Evolutionary conservation across 2,329 filamentous ascomycete genomes (phyloP), one percentile per base, ranked within the genome.

Genomic region (Scedosporium minutisporum): DNA sequence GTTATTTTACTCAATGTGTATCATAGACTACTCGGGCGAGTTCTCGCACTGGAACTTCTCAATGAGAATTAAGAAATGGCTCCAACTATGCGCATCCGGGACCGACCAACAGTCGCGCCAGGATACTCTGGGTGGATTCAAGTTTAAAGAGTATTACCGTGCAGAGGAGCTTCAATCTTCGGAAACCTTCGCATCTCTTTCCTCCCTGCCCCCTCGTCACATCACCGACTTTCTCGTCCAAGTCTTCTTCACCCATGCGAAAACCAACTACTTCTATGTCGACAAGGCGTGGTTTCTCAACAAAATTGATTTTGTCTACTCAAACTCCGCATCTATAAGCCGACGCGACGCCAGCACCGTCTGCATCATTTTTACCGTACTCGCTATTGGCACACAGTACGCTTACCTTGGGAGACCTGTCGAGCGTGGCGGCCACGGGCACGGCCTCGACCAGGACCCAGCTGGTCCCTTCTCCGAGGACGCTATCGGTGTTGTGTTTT

Each of bases 21-120:
- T 16, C 9, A 21, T 44, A 81, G 78, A 81, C 62, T 81, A 80
- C 64, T 81, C 79, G 0, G 79, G 79, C 7, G 79, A 81, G 65
- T 80, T 81, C 66, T 81, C 79, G 1, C 78, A 81, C 63, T 81
- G 78, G 77, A 80, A 81, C 65, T 81, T 81, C 66, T 80, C 78
- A 48, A 80, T 79, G 77, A 71, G 77, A 48, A 75, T 80, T 65
- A 80, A 80, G 65, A 74, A 77, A n/a, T 78, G 77, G 68, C 76
- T 81, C n/a, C 75, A 80, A 62, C 71, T 77, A 59, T 75, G 44
- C 21, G 58, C 23, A 41, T n/a, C 29, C 5, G 16, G 3, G 25
- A 27, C 38, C 16, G 18, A 59, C 57, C 41, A 41, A 41, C 21
- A 59, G 27, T n/a, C 63, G 55, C 44, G 16, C 44, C 10, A 71